A percentile compares a stretch with the other conserved stretches of the same genome.
These are phyloP conservation scores for Psilocybe subaeruginosa DNA, from an alignment of 768 basidiomycete species.

Conservation along the genomic window DNA sequence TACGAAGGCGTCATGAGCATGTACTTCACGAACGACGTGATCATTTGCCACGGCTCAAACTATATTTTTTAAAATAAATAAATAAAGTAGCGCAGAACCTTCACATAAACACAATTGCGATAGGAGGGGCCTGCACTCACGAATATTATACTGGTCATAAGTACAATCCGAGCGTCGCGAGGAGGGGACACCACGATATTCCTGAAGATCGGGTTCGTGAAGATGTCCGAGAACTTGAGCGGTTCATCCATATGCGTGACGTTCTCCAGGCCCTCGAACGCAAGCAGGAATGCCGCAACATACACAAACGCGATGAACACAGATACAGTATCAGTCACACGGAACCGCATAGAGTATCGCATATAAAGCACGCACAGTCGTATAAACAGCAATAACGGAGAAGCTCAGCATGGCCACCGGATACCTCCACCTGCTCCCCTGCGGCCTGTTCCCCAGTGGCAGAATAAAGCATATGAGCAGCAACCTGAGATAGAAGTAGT, in stretches of 20 bases:
- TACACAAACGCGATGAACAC: constrained; percentile 25
- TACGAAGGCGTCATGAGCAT: constrained; percentile 92
- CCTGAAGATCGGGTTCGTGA: constrained; percentile 80
- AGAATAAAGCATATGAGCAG: constrained; percentile 88
- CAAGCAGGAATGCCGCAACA: constrained; percentile 80
- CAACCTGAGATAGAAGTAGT: constrained; percentile 87
- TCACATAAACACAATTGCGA: not conserved
- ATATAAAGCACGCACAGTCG: constrained; percentile 65
- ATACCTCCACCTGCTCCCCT: constrained; percentile 88
- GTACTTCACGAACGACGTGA: constrained; percentile 95
- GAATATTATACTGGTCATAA: constrained; percentile 81
- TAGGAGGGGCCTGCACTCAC: constrained; percentile 48
- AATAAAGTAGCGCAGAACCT: not conserved
- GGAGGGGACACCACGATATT: constrained; percentile 82
- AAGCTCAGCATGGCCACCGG: constrained; percentile 87
- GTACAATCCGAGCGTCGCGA: constrained; percentile 91
- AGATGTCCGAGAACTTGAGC: constrained; percentile 60
- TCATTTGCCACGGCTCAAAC: constrained; percentile 99
- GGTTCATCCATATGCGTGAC: constrained; percentile 50
- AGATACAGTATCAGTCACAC: too few relatives aligned
- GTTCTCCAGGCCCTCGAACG: constrained; percentile 76
- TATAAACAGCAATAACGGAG: constrained; percentile 91
- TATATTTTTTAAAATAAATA: constrained; percentile 28
- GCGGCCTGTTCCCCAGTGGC: constrained; percentile 88
- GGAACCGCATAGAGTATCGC: too few relatives aligned